Evolutionary conservation across 805 yeast species (phyloP), one percentile per base, ranked within the genome.

Genomic region (Ogataea sp.): DNA sequence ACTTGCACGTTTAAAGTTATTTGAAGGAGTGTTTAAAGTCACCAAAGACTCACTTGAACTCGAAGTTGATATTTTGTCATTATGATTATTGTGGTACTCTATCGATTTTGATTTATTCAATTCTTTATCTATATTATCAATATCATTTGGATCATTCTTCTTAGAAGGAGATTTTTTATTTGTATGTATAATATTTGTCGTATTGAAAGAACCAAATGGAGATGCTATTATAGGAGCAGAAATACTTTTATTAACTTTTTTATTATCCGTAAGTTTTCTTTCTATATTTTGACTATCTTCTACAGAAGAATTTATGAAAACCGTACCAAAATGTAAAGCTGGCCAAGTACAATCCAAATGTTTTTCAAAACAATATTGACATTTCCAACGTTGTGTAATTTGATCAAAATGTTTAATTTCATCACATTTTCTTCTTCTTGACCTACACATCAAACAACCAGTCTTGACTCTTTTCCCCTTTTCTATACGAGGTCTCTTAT

Each of bases 361-460:
- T 29, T 42, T 39, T 11, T 11, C 15, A n/a, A 20, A 20, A 21
- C 47, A 44, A 18, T 37, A 41, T 14, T 27, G 26, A 17, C 47
- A 44, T 34, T 41, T 40, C 16, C 41, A n/a, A 15, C 33, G 38
- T 11, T 34, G 42, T 10, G 42, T 27, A 17, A 14, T 21, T n/a
- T 25, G 28, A 24, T 43, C 43, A 2, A 42, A 20, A 6, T 40
- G 17, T 35, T 41, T 41, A 3, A 36, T 28, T 31, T 44, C 47
- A 29, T 44, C 47, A 35, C 47, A 44, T 18, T 43, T 43, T 29
- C 46, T 36, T 9, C 41, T 39, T 16, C 37, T 42, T 17, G 30
- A 29, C 15, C 46, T 33, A 21, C 46, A 43, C 2, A 43, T 38
- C 10, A 43, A 23, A 26, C 46, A 43, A 11, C 46, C 46, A 8